These are phyloP conservation scores for Cafeteria roenbergensis DNA, from an alignment of 108 stramenopile genomes.

Conservation along the genomic window DNA sequence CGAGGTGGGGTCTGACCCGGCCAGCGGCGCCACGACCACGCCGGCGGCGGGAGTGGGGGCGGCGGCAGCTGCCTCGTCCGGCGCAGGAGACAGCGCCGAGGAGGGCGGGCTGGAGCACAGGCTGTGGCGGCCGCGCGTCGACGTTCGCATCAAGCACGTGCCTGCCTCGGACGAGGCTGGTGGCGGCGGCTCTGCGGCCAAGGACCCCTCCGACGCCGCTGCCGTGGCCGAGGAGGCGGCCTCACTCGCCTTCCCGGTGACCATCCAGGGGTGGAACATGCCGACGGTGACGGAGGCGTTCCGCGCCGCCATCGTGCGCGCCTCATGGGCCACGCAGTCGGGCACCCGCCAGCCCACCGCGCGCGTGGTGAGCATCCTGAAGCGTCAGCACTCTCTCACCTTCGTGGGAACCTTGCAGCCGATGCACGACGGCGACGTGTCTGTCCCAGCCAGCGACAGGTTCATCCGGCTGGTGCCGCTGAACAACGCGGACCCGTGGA, in stretches of 20 bases:
- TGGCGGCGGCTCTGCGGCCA: constrained; percentile 7
- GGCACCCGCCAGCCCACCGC: constrained; percentile 14
- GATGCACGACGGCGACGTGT: neutral
- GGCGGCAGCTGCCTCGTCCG: no score
- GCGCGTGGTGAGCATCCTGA: constrained; percentile 11
- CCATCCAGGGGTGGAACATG: neutral
- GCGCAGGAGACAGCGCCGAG: no score
- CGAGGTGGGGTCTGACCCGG: no score
- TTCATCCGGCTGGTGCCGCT: constrained; percentile 9
- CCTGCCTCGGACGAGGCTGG: constrained; percentile 4
- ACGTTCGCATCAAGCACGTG: constrained; percentile 25
- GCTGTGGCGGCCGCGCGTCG: constrained; percentile 22
- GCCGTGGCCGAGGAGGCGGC: constrained; percentile 1
- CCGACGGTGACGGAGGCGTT: neutral
- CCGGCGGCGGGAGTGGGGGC: no score
- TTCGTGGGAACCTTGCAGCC: no score
- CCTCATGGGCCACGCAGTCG: neutral
- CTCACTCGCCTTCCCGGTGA: neutral
- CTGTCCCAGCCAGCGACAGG: neutral
- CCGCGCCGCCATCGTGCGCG: neutral
- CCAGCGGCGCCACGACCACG: no score
- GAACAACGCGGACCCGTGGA: constrained; percentile 17
- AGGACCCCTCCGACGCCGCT: neutral
- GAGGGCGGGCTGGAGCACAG: constrained; percentile 12
- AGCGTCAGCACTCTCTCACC: no score